Conservation (phyloP, 192 early-diverging fungal species). For the Coemansia pectinata region DNA sequence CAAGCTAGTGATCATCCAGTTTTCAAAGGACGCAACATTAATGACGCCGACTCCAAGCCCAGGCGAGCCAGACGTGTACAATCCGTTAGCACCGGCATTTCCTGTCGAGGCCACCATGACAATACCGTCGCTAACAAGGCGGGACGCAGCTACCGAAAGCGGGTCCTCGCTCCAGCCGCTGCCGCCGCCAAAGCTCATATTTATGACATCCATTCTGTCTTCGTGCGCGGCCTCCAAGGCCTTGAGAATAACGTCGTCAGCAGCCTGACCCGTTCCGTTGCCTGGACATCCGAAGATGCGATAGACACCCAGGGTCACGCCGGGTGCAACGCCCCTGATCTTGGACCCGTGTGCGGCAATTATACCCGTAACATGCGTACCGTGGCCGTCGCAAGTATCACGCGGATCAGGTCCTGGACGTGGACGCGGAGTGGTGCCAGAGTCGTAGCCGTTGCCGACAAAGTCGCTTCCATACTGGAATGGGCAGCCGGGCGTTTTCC, state of each 20-base stretch:
- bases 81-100: slow-evolving; percentile 67
- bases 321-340: slow-evolving; percentile 82
- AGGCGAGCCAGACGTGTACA: slow-evolving; percentile 62
- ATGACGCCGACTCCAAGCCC: slow-evolving; percentile 59
- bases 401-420: slow-evolving; percentile 58
- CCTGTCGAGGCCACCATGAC: slow-evolving; percentile 64
- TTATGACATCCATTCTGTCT: slow-evolving; percentile 81
- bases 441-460: slow-evolving; percentile 59
- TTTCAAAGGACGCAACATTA: slow-evolving; percentile 58
- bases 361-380: slow-evolving; percentile 70
- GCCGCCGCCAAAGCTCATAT: slow-evolving; percentile 77
- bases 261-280: slow-evolving; percentile 62
- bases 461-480: slow-evolving; percentile 65
- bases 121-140: slow-evolving; percentile 40
- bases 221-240: slow-evolving; percentile 70
- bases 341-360: slow-evolving; percentile 67
- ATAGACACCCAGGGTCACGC: slow-evolving; percentile 76
- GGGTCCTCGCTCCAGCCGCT: slow-evolving; percentile 64
- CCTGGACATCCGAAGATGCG: slow-evolving; percentile 80
- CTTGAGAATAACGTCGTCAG: slow-evolving; percentile 69
- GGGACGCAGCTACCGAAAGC: slow-evolving; percentile 60
- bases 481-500: slow-evolving; percentile 60
- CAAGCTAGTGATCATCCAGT: slow-evolving; percentile 47
- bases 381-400: slow-evolving; percentile 65
- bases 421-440: slow-evolving; percentile 32